Percentiles rank a stretch among this genome's conserved stretches.
These are phyloP conservation scores for Coniochaeta sp. DNA, from an alignment of 2,329 filamentous ascomycete species.

Conservation along the genomic window DNA sequence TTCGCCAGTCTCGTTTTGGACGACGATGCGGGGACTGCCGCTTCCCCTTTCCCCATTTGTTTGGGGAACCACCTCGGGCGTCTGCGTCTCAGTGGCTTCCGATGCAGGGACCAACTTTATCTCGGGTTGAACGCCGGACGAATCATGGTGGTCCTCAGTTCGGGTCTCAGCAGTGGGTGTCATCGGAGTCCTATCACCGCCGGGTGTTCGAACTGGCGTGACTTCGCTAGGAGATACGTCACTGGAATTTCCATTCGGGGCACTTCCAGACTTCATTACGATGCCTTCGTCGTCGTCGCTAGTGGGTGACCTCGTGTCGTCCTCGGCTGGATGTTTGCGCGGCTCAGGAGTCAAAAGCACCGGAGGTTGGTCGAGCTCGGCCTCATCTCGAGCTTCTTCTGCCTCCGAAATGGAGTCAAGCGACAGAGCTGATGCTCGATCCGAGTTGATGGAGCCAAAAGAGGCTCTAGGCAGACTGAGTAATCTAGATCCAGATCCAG, in stretches of 20 bases:
- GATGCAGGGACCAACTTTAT: background rate
- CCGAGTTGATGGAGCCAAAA: constrained; percentile 18
- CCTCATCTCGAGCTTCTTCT: constrained; percentile 10
- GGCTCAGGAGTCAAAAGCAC: constrained; percentile 21
- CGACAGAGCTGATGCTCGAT: constrained; percentile 26
- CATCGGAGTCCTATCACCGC: background rate
- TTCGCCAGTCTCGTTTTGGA: background rate
- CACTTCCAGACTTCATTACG: constrained; percentile 18
- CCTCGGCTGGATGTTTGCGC: constrained; percentile 7
- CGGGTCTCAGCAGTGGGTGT: background rate
- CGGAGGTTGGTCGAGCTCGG: constrained; percentile 10
- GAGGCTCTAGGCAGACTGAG: constrained; percentile 19
- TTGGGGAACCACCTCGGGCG: background rate
- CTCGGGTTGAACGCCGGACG: background rate
- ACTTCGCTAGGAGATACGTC: background rate
- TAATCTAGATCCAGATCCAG: constrained; percentile 12
- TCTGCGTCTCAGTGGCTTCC: background rate
- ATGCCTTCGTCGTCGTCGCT: constrained; percentile 35
- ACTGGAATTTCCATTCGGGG: constrained; percentile 8
- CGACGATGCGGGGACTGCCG: background rate
- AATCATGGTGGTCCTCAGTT: background rate
- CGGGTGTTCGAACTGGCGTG: background rate
- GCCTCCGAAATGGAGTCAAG: constrained; percentile 40
- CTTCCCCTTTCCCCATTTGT: background rate
- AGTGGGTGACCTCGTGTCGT: constrained; percentile 12